Percentiles rank a stretch among this genome's conserved stretches.
Evolutionary conservation across 2,329 filamentous ascomycete species (phyloP).

Genomic region (Diaporthe amygdali): DNA sequence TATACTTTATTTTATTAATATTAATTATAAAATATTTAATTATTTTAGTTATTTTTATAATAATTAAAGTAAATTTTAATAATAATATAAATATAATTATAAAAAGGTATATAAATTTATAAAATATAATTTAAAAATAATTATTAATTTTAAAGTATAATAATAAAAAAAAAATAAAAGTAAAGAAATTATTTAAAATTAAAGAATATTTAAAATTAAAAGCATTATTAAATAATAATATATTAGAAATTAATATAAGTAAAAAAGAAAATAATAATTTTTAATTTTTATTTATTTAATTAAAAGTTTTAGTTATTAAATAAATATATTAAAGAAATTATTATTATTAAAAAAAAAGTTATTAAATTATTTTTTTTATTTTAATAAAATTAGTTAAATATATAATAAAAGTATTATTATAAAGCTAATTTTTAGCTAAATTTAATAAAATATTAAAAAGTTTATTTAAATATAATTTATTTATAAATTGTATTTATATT

Average conservation of each 20-base stretch:
- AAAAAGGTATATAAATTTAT: neutral
- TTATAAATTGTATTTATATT: neutral
- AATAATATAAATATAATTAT: neutral
- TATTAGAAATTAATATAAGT: neutral
- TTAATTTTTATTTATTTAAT: neutral
- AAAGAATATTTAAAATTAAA: neutral
- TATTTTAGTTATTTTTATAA: neutral
- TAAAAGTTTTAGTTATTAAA: neutral
- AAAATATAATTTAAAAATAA: neutral
- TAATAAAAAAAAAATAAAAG: neutral
- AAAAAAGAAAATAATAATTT: neutral
- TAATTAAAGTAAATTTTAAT: neutral
- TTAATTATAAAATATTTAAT: neutral
- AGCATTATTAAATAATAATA: neutral
- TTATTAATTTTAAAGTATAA: neutral
- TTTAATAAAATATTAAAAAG: neutral
- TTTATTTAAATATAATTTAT: neutral
- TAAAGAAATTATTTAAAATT: neutral
- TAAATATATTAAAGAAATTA: neutral
- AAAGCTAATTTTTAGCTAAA: neutral
- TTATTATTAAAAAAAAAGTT: neutral
- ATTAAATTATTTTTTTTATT: neutral
- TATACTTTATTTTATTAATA: neutral
- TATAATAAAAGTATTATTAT: neutral
- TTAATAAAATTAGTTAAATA: neutral